Conservation (phyloP, 129 eudicot species). For the Saussurea involucrata region DNA sequence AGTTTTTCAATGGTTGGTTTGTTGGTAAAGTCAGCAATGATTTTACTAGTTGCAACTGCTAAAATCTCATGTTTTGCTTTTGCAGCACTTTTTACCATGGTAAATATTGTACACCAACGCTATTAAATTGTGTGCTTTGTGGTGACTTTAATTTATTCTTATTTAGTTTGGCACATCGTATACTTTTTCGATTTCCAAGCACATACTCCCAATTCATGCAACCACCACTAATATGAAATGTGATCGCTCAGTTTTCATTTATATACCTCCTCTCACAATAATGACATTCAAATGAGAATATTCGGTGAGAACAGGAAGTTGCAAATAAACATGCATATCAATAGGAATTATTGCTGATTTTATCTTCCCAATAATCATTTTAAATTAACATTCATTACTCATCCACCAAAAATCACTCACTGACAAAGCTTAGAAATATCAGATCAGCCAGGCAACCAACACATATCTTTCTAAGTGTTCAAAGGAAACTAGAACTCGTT, state of each 20-base stretch:
- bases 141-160: background rate
- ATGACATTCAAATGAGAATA: background rate
- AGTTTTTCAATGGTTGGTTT: background rate
- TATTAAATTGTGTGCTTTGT: background rate
- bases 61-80: background rate
- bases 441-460: background rate
- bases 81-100: background rate
- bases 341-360: background rate
- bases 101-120: background rate
- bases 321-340: background rate
- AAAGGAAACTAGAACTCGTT: background rate
- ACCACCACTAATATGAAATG: background rate
- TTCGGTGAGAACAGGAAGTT: background rate
- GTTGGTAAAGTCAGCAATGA: background rate
- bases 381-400: background rate
- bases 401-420: background rate
- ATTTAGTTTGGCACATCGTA: background rate
- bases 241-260: background rate
- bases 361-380: background rate
- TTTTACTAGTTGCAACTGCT: background rate
- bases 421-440: slow-evolving; percentile 5
- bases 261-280: background rate
- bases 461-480: background rate
- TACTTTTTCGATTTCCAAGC: background rate
- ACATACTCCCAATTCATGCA: background rate